Conservation (phyloP, 257 asterid genomes). For the Solanum arcanum region DNA sequence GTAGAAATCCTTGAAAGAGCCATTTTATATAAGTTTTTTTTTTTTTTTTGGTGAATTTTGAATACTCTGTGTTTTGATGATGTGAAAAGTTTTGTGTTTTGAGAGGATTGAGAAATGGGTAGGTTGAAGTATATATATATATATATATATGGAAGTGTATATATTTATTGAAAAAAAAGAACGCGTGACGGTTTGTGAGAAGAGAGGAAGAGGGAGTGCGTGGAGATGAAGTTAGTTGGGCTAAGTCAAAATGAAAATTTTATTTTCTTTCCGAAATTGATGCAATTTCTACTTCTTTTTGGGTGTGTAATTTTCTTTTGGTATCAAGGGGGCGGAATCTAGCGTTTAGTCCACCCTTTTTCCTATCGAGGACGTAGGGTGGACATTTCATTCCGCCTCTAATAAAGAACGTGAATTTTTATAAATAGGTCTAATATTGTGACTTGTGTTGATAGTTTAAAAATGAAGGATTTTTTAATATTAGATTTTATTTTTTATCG, state of each 20-base stretch:
- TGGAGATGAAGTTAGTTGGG: constrained; percentile 26
- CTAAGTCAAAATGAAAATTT: constrained; percentile 10
- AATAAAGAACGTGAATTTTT: background rate
- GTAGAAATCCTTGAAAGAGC: background rate
- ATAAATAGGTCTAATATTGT: too few relatives aligned
- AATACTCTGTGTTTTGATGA: background rate
- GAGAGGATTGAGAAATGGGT: background rate
- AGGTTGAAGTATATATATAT: background rate
- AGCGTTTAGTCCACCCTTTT: background rate
- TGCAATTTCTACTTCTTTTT: background rate
- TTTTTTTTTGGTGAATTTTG: too few relatives aligned
- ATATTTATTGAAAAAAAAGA: background rate
- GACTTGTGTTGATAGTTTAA: background rate
- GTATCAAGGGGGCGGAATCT: background rate
- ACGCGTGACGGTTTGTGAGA: background rate
- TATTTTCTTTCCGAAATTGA: background rate
- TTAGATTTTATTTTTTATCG: fast-evolving
- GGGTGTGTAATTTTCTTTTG: background rate
- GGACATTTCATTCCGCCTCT: background rate
- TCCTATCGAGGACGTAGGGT: background rate
- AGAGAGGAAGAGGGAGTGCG: constrained; percentile 6
- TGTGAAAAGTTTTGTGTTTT: background rate
- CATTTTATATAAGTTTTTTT: background rate
- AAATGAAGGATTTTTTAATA: background rate
- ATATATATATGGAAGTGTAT: background rate